Base-by-base conservation (phyloP, 306 rosid genomes). In the Arachis hypogaea region DNA sequence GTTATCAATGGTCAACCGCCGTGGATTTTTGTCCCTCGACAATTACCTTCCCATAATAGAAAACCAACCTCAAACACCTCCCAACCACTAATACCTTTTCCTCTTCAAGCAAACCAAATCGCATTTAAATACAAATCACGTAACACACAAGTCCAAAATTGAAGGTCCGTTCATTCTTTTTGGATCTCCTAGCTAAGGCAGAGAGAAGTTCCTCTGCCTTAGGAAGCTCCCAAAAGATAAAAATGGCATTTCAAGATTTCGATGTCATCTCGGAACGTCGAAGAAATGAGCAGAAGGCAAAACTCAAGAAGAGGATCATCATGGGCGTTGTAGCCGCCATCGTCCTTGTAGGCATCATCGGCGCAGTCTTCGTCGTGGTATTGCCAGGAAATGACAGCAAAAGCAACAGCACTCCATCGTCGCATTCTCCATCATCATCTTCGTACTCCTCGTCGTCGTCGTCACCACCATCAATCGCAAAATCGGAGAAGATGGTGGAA, bases 201-300 rank as follows among this genome's bases (percentile, higher is more conserved):
- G 99, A 87, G 91, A 46, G 56, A 4, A 11, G 10, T 49, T 1
- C 8, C 95, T 94, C 97, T 92, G 96, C 98, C 99, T 92, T 89
- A 80, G 93, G 64, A 47, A 16, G 16, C 52, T 14, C 12, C 7
- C 36, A 2, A 38, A 33, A 33, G 4, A 33, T 1, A 33, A 33
- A 33, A 46, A 90, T 92, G 97, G 99, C 85, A 30, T 92, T 94
- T 66, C 97, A 94, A 57, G 99, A 94, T 82, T 94, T 94, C 58
- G 96, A 90, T 49, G 82, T 84, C 66, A 85, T 94, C 67, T 43
- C 90, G 0, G 95, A 92, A 70, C 81, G 89, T 11, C 81, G 98
- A 11, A 87, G 68, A 55, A 82, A 80, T 1, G 95, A 88, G 81
- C 83, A 75, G 52, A 84, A 68, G 18, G 87, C 83, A 2, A 86